Evolutionary conservation across 192 early-diverging fungal species (phyloP).

Genomic region (Coemansia erecta): DNA sequence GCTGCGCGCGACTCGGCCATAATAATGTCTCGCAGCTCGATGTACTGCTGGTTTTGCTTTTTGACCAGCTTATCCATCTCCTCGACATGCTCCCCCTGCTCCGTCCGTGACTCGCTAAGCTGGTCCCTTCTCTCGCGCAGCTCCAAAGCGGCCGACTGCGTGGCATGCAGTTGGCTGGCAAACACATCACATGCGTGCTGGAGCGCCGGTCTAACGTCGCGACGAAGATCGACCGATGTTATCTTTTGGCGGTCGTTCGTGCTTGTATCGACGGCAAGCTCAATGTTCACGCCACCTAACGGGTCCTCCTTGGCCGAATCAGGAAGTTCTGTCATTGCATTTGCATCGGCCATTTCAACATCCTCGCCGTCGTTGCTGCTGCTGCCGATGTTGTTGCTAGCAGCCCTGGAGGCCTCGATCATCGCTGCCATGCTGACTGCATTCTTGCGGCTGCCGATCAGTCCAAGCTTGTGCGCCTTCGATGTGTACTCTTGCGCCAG

Average conservation of each 20-base stretch:
- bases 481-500: slow-evolving; percentile 43
- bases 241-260: slow-evolving; percentile 40
- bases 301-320: slow-evolving; percentile 34
- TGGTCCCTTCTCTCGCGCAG: slow-evolving; percentile 45
- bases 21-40: slow-evolving; percentile 41
- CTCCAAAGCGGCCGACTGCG: slow-evolving; percentile 38
- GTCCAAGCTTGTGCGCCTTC: slow-evolving; percentile 47
- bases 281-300: slow-evolving; percentile 40
- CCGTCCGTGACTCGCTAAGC: slow-evolving; percentile 45
- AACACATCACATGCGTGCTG: slow-evolving; percentile 46
- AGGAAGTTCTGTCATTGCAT: slow-evolving; percentile 1
- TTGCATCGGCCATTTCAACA: slow-evolving; percentile 15
- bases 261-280: slow-evolving; percentile 34
- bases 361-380: slow-evolving; percentile 8
- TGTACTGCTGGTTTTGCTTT: slow-evolving; percentile 47
- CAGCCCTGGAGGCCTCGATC: neutral
- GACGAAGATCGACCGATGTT: slow-evolving; percentile 48
- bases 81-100: slow-evolving; percentile 45
- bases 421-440: slow-evolving; percentile 4
- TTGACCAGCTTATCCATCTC: slow-evolving; percentile 49
- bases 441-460: slow-evolving; percentile 33
- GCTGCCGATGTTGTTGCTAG: neutral
- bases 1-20: slow-evolving; percentile 39
- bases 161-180: slow-evolving; percentile 46
- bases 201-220: slow-evolving; percentile 41